These are phyloP conservation scores for Aaosphaeria arxii DNA, from an alignment of 2,329 filamentous ascomycete species.

Conservation along the genomic window DNA sequence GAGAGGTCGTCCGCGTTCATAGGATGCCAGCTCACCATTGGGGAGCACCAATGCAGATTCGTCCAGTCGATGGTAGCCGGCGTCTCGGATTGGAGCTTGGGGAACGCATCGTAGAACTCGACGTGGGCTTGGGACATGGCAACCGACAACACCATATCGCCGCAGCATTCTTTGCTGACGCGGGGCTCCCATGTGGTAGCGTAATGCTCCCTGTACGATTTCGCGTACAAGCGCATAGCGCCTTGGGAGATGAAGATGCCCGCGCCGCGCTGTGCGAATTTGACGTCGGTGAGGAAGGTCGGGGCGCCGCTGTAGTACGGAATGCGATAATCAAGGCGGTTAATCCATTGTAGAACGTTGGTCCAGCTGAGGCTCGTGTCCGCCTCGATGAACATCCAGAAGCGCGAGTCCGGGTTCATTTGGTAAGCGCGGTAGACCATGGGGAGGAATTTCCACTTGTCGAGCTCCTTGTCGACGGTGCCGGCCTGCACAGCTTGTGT, in stretches of 20 bases:
- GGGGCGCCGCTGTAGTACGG: constrained; percentile 42
- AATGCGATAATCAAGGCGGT: constrained; percentile 38
- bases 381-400: constrained; percentile 35
- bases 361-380: constrained; percentile 36
- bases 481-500: constrained; percentile 41
- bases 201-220: constrained; percentile 29
- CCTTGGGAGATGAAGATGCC: constrained; percentile 43
- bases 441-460: constrained; percentile 59
- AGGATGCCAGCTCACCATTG: constrained; percentile 39
- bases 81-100: constrained; percentile 44
- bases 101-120: constrained; percentile 37
- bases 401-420: constrained; percentile 23
- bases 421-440: constrained; percentile 51
- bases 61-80: constrained; percentile 40
- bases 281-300: constrained; percentile 31
- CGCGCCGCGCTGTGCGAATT: constrained; percentile 42
- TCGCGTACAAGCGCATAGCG: constrained; percentile 34
- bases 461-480: constrained; percentile 46
- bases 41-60: constrained; percentile 41
- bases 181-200: constrained; percentile 29
- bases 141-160: constrained; percentile 34
- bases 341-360: constrained; percentile 39
- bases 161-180: constrained; percentile 35
- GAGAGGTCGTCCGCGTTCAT: constrained; percentile 20
- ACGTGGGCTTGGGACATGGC: constrained; percentile 34